Evolutionary conservation across 2,329 filamentous ascomycete genomes (phyloP), one percentile per base, ranked within the genome.

Genomic region (Hypoxylon rubiginosum): DNA sequence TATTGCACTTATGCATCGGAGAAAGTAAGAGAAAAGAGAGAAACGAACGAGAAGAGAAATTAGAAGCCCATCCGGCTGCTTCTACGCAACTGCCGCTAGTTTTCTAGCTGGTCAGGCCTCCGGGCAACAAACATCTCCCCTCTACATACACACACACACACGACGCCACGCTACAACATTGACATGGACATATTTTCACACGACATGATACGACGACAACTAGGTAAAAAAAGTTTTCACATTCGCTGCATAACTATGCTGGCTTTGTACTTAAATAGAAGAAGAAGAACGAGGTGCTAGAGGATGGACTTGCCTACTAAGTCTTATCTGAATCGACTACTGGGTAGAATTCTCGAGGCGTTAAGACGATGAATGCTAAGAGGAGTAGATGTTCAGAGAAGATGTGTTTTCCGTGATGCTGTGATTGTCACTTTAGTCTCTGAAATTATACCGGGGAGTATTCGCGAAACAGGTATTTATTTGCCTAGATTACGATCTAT

Each of bases 341-440:
- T n/a, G 32, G 32, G 41, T 56, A 64, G 56, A 60, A 45, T 50
- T 59, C 15, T 17, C 11, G 46, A 49, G 36, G 49, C 30, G 15
- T 17, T 60, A 65, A n/a, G 58, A 52, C 17, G 43, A 58, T 51
- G 53, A 64, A 62, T 62, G 58, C 24, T 28, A 30, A 58, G n/a
- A n/a, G n/a, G 46, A 62, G 36, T 45, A 34, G 34, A 58, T 49
- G 26, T 49, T 49, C 39, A 34, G 24, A 19, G 36, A 36, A 24
- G 48, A 17, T 19, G 19, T 21, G 1, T 48, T 48, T 26, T 13
- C 3, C 10, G 19, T 48, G 43, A 11, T 26, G n/a, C 7, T 10
- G 11, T 15, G 11, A 48, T 48, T 48, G 3, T 26, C 9, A 26
- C 9, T 2, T 41, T 17, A 19, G 39, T 43, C 39, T 19, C 39